Percentiles rank a stretch among this genome's conserved stretches.
These are phyloP conservation scores for Acidiella bohemica DNA, from an alignment of 495 filamentous ascomycete genomes.

Conservation along the genomic window DNA sequence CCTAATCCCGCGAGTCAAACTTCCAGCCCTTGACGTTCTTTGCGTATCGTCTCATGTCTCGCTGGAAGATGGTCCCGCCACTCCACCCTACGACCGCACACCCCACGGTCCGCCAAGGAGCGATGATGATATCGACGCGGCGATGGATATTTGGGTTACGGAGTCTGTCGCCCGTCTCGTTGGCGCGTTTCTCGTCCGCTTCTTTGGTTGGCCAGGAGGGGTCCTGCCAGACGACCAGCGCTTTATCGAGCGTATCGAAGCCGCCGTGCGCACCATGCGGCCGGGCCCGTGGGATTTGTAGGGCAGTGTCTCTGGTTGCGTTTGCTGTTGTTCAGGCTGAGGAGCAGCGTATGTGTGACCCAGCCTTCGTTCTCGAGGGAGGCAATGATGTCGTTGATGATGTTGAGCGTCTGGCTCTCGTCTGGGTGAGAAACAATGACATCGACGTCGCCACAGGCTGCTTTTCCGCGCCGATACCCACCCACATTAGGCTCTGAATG, in stretches of 20 bases:
- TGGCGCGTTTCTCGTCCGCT: conserved; percentile 24
- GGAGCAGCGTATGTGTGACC: conserved; percentile 69
- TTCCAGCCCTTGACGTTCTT: conserved; percentile 62
- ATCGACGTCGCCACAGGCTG: conserved; percentile 65
- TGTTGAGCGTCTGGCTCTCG: conserved; percentile 45
- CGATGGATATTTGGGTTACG: conserved; percentile 62
- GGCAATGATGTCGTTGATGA: conserved; percentile 53
- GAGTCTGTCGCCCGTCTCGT: conserved; percentile 25
- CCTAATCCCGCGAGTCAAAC: conserved; percentile 81
- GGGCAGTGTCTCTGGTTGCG: conserved; percentile 52
- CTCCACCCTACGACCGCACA: conserved; percentile 85
- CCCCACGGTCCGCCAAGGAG: conserved; percentile 74
- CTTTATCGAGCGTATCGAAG: conserved; percentile 84
- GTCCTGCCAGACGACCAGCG: conserved; percentile 85
- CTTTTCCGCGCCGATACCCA: conserved; percentile 74
- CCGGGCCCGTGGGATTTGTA: conserved; percentile 29
- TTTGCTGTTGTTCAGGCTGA: conserved; percentile 51
- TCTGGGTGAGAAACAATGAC: conserved; percentile 72
- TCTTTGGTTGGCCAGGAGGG: conserved; percentile 39
- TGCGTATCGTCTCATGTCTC: conserved; percentile 69
- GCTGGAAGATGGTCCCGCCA: conserved; percentile 75
- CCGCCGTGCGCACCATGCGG: conserved; percentile 38
- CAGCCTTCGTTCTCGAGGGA: conserved; percentile 53
- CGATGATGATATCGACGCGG: conserved; percentile 86
- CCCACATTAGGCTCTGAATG: conserved; percentile 68